phyloP scores from a whole-genome alignment of 768 basidiomycete genomes.

The Collybia nuda region DNA sequence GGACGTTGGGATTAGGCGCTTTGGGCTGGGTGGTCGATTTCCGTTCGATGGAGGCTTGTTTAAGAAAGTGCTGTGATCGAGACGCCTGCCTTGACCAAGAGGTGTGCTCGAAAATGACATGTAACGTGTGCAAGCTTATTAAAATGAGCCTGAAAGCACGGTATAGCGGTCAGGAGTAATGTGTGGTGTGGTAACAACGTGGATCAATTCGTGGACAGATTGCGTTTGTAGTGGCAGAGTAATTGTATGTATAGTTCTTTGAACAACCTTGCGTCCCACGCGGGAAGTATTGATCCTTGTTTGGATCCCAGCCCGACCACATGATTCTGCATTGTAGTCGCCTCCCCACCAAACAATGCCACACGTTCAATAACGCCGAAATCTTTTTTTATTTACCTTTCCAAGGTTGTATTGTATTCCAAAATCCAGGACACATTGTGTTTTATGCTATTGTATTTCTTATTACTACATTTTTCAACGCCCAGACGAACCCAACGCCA shows the following conservation, averaged over 20 bases:
- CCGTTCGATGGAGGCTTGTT: conserved; percentile 49
- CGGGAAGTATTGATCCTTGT: conserved; percentile 20
- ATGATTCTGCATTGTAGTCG: background rate
- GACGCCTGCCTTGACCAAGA: conserved; percentile 81
- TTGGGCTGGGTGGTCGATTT: conserved; percentile 35
- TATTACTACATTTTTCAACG: background rate
- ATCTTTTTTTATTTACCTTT: too few species aligned
- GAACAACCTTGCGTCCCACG: background rate
- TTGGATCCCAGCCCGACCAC: conserved; percentile 15
- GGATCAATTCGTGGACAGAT: conserved; percentile 4
- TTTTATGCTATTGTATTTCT: too few species aligned
- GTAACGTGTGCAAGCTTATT: conserved; percentile 29
- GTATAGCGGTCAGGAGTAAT: background rate
- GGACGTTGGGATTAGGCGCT: conserved; percentile 50
- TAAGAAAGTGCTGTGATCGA: conserved; percentile 79
- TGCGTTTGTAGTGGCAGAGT: conserved; percentile 1
- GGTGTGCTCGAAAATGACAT: conserved; percentile 90
- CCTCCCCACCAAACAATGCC: background rate
- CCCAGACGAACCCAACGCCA: conserved; percentile 10
- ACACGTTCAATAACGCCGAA: too few species aligned
- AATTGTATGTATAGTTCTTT: background rate
- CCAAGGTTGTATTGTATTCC: background rate
- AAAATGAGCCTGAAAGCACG: conserved; percentile 6
- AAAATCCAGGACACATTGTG: too few species aligned
- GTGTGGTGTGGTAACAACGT: conserved; percentile 1